Percentiles rank a stretch among this genome's conserved stretches.
These are phyloP conservation scores for Sphagnurus paluster DNA, from an alignment of 1,284 basidiomycete species.

Conservation along the genomic window DNA sequence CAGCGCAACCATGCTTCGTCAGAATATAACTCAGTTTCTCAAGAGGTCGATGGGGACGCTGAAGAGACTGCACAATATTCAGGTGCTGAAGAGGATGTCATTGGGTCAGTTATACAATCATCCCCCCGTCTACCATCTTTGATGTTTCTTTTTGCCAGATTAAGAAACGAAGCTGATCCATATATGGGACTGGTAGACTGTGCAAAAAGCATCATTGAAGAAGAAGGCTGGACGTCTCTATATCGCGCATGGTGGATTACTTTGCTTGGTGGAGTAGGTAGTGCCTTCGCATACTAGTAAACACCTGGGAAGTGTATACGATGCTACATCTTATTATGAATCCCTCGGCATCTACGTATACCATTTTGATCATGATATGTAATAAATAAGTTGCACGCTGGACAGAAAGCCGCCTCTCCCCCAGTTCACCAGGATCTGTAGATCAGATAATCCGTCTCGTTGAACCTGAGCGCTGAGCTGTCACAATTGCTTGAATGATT, in stretches of 20 bases:
- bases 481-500: too few species aligned
- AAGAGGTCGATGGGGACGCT: slow-evolving; percentile 69
- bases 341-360: slow-evolving; percentile 5
- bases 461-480: background rate
- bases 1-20: slow-evolving; percentile 80
- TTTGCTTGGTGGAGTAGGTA: slow-evolving; percentile 61
- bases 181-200: slow-evolving; percentile 81
- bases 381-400: background rate
- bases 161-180: slow-evolving; percentile 85
- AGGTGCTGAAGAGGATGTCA: slow-evolving; percentile 84
- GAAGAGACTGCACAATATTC: slow-evolving; percentile 70
- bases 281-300: slow-evolving; percentile 49
- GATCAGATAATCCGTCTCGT: background rate
- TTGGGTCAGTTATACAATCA: slow-evolving; percentile 55
- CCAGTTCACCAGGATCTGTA: slow-evolving; percentile 6
- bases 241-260: slow-evolving; percentile 92
- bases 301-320: background rate
- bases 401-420: slow-evolving; percentile 2
- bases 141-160: slow-evolving; percentile 34
- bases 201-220: slow-evolving; percentile 75
- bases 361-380: background rate
- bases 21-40: slow-evolving; percentile 69
- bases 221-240: slow-evolving; percentile 78
- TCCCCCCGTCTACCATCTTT: background rate
- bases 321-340: slow-evolving; percentile 4